Evolutionary conservation across 495 filamentous ascomycete genomes (phyloP), one percentile per base, ranked within the genome.

Genomic region (Neurospora tetraspora): DNA sequence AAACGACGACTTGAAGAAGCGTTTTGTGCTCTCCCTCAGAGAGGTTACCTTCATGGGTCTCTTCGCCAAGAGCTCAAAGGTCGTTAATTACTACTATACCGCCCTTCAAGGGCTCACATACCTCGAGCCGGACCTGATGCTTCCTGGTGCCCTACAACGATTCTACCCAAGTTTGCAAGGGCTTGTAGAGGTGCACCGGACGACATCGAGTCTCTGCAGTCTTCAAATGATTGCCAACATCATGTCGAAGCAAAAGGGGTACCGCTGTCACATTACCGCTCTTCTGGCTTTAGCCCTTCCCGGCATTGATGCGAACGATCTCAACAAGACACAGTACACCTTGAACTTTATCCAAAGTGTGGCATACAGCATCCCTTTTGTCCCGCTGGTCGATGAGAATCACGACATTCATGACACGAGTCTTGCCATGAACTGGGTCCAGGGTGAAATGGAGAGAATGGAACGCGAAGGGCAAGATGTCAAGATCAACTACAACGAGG

Each of bases 31-130:
- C 69, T 93, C 94, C 77, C 77, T 99, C 73, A 89, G 91, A 77
- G 96, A 98, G 72, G 96, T 98, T 47, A 92, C 93, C 36, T 99
- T 97, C 81, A 98, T 98, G 96, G 96, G 96, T 31, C 93, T 99
- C 69, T 99, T 97, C 78, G 90, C 94, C 40, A 99, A 99, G 83
- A 96, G 94, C 81, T 89, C 89, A 68, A 92, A 92, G 43, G 92
- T 95, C 2, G 92, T 98, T 84, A 95, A 90, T 76, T 97, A 94
- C 82, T 94, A 94, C 70, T 87, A 97, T 53, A 95, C 93, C 11
- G 92, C 94, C 5, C 85, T 99, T 70, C 95, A 98, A 79, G 91
- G 91, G 47, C 83, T 99, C 70, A 90, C 96, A 5, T 97, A 91
- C 77, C 85, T 99, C 53, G 95, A 98, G 77, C 96, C 96, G 1